Conservation (phyloP, 805 yeast genomes). For the Diddensiella santjacobensis region DNA sequence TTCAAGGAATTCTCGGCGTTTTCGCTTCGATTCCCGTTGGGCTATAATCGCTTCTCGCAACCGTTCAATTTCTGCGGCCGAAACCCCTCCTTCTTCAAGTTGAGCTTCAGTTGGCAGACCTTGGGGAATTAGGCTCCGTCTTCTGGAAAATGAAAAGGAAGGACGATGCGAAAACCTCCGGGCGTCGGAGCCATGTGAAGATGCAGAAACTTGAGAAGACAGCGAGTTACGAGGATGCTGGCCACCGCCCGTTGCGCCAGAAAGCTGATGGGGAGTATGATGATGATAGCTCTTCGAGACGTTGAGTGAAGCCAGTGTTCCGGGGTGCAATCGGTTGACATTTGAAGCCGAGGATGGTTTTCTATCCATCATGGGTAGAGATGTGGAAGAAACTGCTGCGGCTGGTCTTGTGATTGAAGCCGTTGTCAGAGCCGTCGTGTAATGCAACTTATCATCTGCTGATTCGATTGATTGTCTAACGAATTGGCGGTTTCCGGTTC, state of each 20-base stretch:
- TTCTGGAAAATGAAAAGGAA: constrained; percentile 10
- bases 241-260: neutral
- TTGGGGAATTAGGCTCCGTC: constrained; percentile 3
- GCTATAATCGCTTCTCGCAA: constrained; percentile 31
- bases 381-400: neutral
- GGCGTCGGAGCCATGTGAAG: constrained; percentile 6
- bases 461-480: neutral
- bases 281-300: neutral
- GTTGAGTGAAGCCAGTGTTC: neutral
- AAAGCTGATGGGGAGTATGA: neutral
- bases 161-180: constrained; percentile 8
- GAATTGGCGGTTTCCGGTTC: neutral
- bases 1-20: constrained; percentile 31
- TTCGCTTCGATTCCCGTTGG: constrained; percentile 29
- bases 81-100: constrained; percentile 2
- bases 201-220: constrained; percentile 5
- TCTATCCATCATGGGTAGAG: neutral
- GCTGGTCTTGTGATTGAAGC: neutral
- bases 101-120: constrained; percentile 1
- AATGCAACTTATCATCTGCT: constrained; percentile 1
- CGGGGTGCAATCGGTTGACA: neutral
- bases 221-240: constrained; percentile 3
- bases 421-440: neutral
- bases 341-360: neutral
- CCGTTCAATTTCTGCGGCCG: constrained; percentile 25